Conservation (phyloP, 2,329 filamentous ascomycete genomes). For the Zasmidium citrigriseum region DNA sequence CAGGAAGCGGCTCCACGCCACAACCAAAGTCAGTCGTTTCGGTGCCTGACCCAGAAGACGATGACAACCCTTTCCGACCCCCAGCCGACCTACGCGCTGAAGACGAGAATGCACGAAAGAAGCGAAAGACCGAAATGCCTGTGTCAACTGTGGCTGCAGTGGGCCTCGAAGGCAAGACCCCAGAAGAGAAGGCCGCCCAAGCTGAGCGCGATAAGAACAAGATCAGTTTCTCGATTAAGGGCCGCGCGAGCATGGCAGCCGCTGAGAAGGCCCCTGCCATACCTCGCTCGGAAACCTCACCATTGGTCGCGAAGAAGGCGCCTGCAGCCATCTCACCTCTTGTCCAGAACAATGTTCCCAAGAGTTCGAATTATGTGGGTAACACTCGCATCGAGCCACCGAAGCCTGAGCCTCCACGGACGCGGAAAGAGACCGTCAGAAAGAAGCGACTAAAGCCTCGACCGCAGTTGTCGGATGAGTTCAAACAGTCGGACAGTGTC, state of each 20-base stretch:
- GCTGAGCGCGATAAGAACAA: slow-evolving; percentile 50
- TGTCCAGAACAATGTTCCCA: slow-evolving; percentile 30
- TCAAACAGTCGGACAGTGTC: slow-evolving; percentile 79
- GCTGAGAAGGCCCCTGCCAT: slow-evolving; percentile 24
- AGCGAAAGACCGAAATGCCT: slow-evolving; percentile 23
- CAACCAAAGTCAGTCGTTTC: slow-evolving; percentile 24
- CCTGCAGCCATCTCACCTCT: slow-evolving; percentile 31
- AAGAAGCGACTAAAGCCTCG: slow-evolving; percentile 71
- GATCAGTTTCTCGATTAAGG: slow-evolving; percentile 93
- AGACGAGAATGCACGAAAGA: slow-evolving; percentile 52
- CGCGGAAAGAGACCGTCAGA: slow-evolving; percentile 59
- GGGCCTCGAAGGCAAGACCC: slow-evolving; percentile 16
- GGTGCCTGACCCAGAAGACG: slow-evolving; percentile 49
- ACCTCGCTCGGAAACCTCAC: slow-evolving; percentile 31
- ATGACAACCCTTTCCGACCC: slow-evolving; percentile 63
- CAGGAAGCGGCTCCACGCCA: slow-evolving; percentile 36
- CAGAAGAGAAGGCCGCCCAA: slow-evolving; percentile 43
- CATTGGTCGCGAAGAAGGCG: slow-evolving; percentile 53
- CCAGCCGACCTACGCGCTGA: slow-evolving; percentile 67
- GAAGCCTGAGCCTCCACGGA: slow-evolving; percentile 22
- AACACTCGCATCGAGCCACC: slow-evolving; percentile 32
- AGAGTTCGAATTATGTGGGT: slow-evolving; percentile 36
- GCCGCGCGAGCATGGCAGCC: slow-evolving; percentile 58
- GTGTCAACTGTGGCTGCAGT: slow-evolving; percentile 3
- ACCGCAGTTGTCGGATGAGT: slow-evolving; percentile 69